A percentile compares a stretch with the other conserved stretches of the same genome.
Evolutionary conservation across 2,329 filamentous ascomycete species (phyloP).

Genomic region (Dothistroma pini): DNA sequence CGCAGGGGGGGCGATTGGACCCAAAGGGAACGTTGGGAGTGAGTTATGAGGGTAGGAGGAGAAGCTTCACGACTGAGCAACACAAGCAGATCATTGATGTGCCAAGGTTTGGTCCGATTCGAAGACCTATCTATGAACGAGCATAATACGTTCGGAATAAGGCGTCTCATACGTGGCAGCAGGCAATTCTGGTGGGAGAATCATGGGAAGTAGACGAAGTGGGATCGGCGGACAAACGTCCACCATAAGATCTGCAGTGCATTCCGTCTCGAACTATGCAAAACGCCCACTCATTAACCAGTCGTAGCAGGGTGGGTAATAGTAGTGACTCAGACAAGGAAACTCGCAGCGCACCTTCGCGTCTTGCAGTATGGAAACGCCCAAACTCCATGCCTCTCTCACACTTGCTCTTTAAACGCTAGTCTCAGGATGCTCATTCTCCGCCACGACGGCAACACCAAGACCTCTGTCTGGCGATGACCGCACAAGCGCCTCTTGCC

Average conservation of each 20-base stretch:
- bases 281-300: not conserved
- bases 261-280: not conserved
- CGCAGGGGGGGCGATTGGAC: not conserved
- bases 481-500: slow-evolving; percentile 88
- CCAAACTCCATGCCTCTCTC: slow-evolving; percentile 6
- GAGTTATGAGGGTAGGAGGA: too few species aligned
- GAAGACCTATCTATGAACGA: too few species aligned
- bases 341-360: not conserved
- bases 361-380: slow-evolving; percentile 1
- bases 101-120: too few species aligned
- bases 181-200: too few species aligned
- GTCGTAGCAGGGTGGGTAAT: not conserved
- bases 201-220: too few species aligned
- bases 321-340: not conserved
- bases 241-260: not conserved
- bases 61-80: too few species aligned
- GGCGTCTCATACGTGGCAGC: too few species aligned
- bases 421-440: slow-evolving; percentile 74
- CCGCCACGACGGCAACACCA: slow-evolving; percentile 78
- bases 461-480: slow-evolving; percentile 89
- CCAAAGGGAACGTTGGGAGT: not conserved
- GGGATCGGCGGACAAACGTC: not conserved
- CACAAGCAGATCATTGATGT: too few species aligned
- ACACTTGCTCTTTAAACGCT: slow-evolving; percentile 36
- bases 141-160: too few species aligned